Conservation (phyloP, 2,329 filamentous ascomycete genomes). For the Trichoderma sp. region DNA sequence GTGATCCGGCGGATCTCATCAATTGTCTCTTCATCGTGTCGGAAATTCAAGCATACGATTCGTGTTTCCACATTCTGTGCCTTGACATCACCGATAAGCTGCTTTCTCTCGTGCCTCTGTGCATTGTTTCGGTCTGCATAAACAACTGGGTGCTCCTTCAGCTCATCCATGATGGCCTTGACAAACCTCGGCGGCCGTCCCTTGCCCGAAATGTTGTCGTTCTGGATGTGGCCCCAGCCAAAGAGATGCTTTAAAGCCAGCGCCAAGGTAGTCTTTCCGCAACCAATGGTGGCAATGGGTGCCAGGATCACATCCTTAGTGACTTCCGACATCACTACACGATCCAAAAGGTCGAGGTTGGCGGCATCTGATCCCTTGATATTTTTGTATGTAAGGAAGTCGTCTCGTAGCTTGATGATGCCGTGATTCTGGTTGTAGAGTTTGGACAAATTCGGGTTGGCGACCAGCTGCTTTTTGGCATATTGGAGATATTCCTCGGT, state of each 20-base stretch:
- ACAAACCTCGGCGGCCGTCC: slow-evolving; percentile 77
- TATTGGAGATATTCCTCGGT: slow-evolving; percentile 89
- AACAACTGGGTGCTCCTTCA: slow-evolving; percentile 68
- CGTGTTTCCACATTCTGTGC: slow-evolving; percentile 60
- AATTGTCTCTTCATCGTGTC: slow-evolving; percentile 75
- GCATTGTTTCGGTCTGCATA: slow-evolving; percentile 96
- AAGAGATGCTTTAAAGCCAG: slow-evolving; percentile 80
- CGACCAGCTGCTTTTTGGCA: slow-evolving; percentile 69
- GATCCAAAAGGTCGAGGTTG: slow-evolving; percentile 59
- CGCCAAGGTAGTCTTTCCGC: slow-evolving; percentile 92
- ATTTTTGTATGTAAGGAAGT: slow-evolving; percentile 80
- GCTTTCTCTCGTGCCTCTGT: slow-evolving; percentile 79
- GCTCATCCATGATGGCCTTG: slow-evolving; percentile 61
- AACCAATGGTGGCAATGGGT: slow-evolving; percentile 89
- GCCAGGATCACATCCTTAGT: slow-evolving; percentile 74
- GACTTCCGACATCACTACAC: slow-evolving; percentile 51
- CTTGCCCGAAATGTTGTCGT: slow-evolving; percentile 88
- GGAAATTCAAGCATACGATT: slow-evolving; percentile 84
- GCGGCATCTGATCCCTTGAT: slow-evolving; percentile 88
- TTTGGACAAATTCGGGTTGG: slow-evolving; percentile 65
- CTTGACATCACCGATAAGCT: slow-evolving; percentile 78
- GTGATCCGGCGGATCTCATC: slow-evolving; percentile 73
- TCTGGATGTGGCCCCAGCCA: slow-evolving; percentile 89
- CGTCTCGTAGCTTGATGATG: slow-evolving; percentile 86
- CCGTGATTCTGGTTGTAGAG: slow-evolving; percentile 86